Conservation (phyloP, 1,139 yeast genomes). For the Hansenula sp. region DNA sequence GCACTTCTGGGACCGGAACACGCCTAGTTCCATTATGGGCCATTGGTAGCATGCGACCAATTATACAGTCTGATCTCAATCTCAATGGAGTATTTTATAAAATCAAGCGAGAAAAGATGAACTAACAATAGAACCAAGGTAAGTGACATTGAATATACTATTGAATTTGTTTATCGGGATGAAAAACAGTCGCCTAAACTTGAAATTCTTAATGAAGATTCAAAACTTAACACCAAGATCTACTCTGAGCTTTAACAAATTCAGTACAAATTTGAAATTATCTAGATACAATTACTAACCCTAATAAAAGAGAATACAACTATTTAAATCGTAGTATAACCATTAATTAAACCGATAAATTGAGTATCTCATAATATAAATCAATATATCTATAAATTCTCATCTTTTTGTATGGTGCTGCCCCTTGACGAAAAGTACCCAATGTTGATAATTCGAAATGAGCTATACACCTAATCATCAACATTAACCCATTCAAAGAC, state of each 20-base stretch:
- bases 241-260: slow-evolving; percentile 25
- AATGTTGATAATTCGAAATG: too few relatives aligned
- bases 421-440: too few relatives aligned
- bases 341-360: too few relatives aligned
- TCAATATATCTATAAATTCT: too few relatives aligned
- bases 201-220: slow-evolving; percentile 27
- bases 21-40: slow-evolving; percentile 42
- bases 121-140: too few relatives aligned
- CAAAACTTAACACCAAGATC: slow-evolving; percentile 34
- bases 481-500: too few relatives aligned
- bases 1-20: slow-evolving; percentile 33
- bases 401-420: too few relatives aligned
- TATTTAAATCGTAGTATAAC: too few relatives aligned
- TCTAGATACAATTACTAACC: not conserved
- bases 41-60: slow-evolving; percentile 35
- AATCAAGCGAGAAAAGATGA: not conserved
- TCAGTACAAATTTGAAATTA: not conserved
- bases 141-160: not conserved
- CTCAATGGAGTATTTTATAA: slow-evolving; percentile 4
- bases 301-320: too few relatives aligned
- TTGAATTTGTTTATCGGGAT: slow-evolving; percentile 28
- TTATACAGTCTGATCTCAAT: slow-evolving; percentile 3
- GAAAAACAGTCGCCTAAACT: slow-evolving; percentile 30
- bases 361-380: too few relatives aligned
- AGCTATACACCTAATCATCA: too few relatives aligned